Percentiles rank a stretch among this genome's conserved stretches.
These are phyloP conservation scores for Coniochaeta sp. DNA, from an alignment of 2,329 filamentous ascomycete genomes.

Conservation along the genomic window DNA sequence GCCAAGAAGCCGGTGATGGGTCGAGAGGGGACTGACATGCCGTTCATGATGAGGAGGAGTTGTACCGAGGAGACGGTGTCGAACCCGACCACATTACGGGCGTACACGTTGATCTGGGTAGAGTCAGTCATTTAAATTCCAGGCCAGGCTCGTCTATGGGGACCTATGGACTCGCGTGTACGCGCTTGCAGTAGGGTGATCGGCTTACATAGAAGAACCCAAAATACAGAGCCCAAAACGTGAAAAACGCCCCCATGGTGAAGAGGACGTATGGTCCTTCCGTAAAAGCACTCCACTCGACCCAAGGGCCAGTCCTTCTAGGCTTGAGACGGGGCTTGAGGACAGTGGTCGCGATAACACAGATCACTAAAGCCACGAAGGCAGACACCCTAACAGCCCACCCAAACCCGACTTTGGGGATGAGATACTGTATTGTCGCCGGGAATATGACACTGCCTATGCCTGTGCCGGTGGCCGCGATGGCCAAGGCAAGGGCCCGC, in stretches of 20 bases:
- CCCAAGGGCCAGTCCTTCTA: slow-evolving; percentile 34
- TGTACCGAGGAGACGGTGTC: slow-evolving; percentile 44
- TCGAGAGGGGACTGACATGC: slow-evolving; percentile 46
- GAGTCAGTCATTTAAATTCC: background rate
- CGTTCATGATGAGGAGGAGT: slow-evolving; percentile 53
- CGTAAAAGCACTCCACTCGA: slow-evolving; percentile 42
- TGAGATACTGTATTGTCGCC: slow-evolving; percentile 45
- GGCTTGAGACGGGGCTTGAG: slow-evolving; percentile 37
- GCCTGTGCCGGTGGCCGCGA: slow-evolving; percentile 52
- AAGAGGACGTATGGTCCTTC: slow-evolving; percentile 36
- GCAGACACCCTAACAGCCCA: slow-evolving; percentile 57
- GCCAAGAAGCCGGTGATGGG: slow-evolving; percentile 47
- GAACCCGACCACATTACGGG: slow-evolving; percentile 34
- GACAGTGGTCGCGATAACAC: slow-evolving; percentile 29
- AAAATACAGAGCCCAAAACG: slow-evolving; percentile 46
- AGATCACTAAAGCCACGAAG: slow-evolving; percentile 46
- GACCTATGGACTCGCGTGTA: background rate
- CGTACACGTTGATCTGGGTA: slow-evolving; percentile 35
- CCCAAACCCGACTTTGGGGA: slow-evolving; percentile 54
- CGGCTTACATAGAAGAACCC: slow-evolving; percentile 38
- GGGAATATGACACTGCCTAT: slow-evolving; percentile 59
- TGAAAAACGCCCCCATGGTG: slow-evolving; percentile 27
- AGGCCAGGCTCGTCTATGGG: background rate
- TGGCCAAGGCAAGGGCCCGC: slow-evolving; percentile 49
- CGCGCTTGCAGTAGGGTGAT: background rate